Percentiles rank a stretch among this genome's conserved stretches.
phyloP scores from a whole-genome alignment of 2,329 filamentous ascomycete species.

The Mycocentrospora acerina region DNA sequence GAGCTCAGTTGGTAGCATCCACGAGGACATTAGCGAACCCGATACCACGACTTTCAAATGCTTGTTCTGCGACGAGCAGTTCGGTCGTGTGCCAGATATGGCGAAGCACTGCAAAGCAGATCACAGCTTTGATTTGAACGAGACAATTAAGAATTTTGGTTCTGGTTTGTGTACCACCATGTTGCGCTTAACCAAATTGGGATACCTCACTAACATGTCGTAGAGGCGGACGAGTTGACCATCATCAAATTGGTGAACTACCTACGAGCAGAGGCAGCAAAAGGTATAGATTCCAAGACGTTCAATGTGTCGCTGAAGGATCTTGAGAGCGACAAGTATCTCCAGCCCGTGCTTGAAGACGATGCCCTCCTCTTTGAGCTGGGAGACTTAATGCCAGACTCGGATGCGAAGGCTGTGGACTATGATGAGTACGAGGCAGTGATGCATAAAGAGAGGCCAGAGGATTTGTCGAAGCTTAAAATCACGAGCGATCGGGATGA shows the following conservation, averaged over 20 bases:
- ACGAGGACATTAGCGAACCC: conserved; percentile 38
- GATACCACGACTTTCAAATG: conserved; percentile 40
- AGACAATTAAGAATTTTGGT: conserved; percentile 31
- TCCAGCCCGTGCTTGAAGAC: conserved; percentile 84
- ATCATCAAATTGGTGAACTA: conserved; percentile 50
- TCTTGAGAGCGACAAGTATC: conserved; percentile 74
- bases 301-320: conserved; percentile 59
- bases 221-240: conserved; percentile 35
- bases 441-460: conserved; percentile 45
- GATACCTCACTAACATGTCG: conserved; percentile 15
- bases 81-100: conserved; percentile 28
- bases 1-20: conserved; percentile 37
- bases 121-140: conserved; percentile 29
- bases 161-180: conserved; percentile 19
- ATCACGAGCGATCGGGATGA: conserved; percentile 53
- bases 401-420: conserved; percentile 29
- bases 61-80: conserved; percentile 38
- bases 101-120: conserved; percentile 28
- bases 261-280: conserved; percentile 46
- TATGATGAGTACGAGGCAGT: conserved; percentile 40
- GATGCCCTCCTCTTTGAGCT: conserved; percentile 86
- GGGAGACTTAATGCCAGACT: conserved; percentile 65
- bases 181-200: conserved; percentile 17
- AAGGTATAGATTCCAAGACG: conserved; percentile 45
- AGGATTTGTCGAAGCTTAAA: conserved; percentile 31